Evolutionary conservation across 768 basidiomycete genomes (phyloP), one percentile per base, ranked within the genome.

Genomic region (Collybia sp.): DNA sequence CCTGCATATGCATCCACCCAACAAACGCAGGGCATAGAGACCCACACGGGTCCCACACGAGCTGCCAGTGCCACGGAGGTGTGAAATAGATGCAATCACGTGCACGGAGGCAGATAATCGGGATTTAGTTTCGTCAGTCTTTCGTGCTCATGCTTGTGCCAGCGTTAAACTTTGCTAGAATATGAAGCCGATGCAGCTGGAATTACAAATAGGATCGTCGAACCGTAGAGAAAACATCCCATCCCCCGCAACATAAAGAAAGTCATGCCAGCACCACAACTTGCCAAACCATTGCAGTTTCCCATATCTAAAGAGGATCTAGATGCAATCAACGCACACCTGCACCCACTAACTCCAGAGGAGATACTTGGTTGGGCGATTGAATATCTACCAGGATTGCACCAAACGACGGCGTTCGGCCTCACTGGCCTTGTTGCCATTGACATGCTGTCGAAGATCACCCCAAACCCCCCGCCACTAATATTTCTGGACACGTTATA

Each of bases 401-500:
- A 82, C 65, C 95, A 99, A 63, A 97, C 96, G 5, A 98, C 95
- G 5, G 95, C 96, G 0, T 95, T 99, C 59, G 96, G 96, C 6
- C 75, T 97, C 48, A 97, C 94, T 0, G 95, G 96, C 9, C 82
- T 94, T 44, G 93, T 92, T 45, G 85, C 93, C 15, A 83, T 90
- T 50, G 93, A 96, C 63, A 96, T 99, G 91, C 80, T 98, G 44
- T 85, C 89, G 30, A 88, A 89, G 63, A 71, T 93, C 51, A 83
- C 85, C 2, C 49, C 69, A 19, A 60, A 67, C 13, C 76, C 79
- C 0, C 89, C 89, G 1, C 92, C 93, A 1, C 76, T 97, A 15
- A 93, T 98, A 69, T 98, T 99, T 70, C 68, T 97, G 61, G 94
- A 99, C 69, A 98, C 96, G 0, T 74, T 98, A 12, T 93, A 97